Evolutionary conservation across 2,329 filamentous ascomycete genomes (phyloP), one percentile per base, ranked within the genome.

Genomic region (Clarireedia monteithiana): DNA sequence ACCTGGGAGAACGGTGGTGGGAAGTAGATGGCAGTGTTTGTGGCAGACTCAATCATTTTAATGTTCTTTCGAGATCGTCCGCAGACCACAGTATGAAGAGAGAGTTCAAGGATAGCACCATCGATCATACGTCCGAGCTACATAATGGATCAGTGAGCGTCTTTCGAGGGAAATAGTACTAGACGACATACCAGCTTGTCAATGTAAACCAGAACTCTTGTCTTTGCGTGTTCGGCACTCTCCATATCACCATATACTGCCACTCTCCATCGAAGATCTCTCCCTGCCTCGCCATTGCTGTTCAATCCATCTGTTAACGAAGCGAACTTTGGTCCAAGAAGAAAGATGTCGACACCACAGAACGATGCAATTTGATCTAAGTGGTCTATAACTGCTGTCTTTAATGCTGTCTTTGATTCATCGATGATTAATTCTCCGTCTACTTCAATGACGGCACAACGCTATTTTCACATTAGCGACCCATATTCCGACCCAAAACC

Each of bases 11-110:
- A 97, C 0, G 92, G 88, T 6, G 91, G 91, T 27, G 94, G 94
- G 69, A 99, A 97, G 74, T 99, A 99, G 66, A 99, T 97, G 61
- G 94, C 92, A 7, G 94, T 97, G 66, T 91, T 90, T 14, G 94
- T 97, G 27, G 88, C 84, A 14, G 94, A 95, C 73, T 99, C 94
- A 67, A 99, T 96, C 66, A 94, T 77, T 76, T 97, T 97, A 75
- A 99, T 96, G 71, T 96, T 96, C 77, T 96, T 95, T 64, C 94
- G 83, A 64, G 91, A 92, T 49, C 94, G 88, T 49, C 94, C 94
- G 70, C 91, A 96, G 50, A 97, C 85, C 55, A 96, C 79, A 57
- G 91, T 94, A 70, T 99, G 94, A 69, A 96, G 81, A 26, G 90
- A 89, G 50, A 92, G 75, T 64, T 96, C 91, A 58, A 96, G 79